Evolutionary conservation across 1,284 basidiomycete genomes (phyloP), one percentile per base, ranked within the genome.

Genomic region (Mycosarcoma maydis): DNA sequence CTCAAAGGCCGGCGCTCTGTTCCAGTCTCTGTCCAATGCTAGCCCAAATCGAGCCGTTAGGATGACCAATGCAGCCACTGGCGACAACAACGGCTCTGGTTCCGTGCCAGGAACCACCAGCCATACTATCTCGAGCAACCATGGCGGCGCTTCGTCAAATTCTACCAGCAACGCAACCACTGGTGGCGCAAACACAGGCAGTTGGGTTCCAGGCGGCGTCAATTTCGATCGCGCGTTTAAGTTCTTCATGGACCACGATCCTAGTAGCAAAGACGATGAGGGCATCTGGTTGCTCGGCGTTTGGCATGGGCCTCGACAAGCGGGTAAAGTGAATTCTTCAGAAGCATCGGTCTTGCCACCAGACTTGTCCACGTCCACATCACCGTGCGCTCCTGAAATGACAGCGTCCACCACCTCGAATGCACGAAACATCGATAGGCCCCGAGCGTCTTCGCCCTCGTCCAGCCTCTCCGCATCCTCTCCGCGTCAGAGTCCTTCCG

Each of bases 241-340:
- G n/a, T 77, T 72, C 38, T 73, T 77, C 62, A 58, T 75, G 38
- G 75, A 77, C 22, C 51, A 41, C 19, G 73, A 72, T 17, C 48
- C 53, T 3, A 30, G 44, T 16, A 37, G 16, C 39, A 57, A 44
- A 6, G 53, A 47, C 8, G 72, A 71, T 22, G 73, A 73, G 19
- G 75, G 59, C 3, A 75, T 75, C 33, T 78, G 76, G 76, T 68
- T 78, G 33, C 70, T 78, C 11, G 76, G 76, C 20, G 75, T 78
- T 11, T 68, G 61, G 64, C 76, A 78, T 45, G 74, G 67, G 32
- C 70, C 73, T 20, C 38, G 55, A 36, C 56, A 51, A 24, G 37
- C 41, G 4, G 34, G 10, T 19, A 38, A 57, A 16, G 39, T 20
- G 3, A 16, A 23, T 4, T 17, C 22, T 9, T 41, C 41, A 14